A percentile compares a stretch with the other conserved stretches of the same genome.
phyloP scores from a whole-genome alignment of 306 rosid species.

The Glycine latifolia region DNA sequence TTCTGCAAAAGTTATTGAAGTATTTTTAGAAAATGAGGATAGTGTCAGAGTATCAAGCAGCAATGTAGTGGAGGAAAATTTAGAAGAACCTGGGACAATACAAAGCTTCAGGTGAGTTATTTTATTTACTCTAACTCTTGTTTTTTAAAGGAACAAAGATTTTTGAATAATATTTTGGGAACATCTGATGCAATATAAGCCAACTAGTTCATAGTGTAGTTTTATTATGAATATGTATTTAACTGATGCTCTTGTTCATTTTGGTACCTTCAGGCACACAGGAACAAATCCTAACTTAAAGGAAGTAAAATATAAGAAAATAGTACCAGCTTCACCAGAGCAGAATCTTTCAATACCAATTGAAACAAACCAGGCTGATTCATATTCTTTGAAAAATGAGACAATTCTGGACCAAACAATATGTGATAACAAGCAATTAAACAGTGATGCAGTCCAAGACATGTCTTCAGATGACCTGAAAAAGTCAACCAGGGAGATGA shows the following conservation, averaged over 20 bases:
- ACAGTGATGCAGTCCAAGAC: conserved; percentile 17
- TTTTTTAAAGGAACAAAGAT: neutral
- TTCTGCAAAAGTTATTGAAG: conserved; percentile 46
- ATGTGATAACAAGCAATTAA: conserved; percentile 31
- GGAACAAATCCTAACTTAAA: conserved; percentile 56
- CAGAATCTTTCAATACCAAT: conserved; percentile 49
- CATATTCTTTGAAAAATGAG: conserved; percentile 45
- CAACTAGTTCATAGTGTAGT: neutral
- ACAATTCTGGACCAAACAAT: conserved; percentile 44
- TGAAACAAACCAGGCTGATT: conserved; percentile 45
- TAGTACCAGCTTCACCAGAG: conserved; percentile 71
- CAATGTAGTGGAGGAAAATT: conserved; percentile 46
- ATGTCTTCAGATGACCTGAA: conserved; percentile 39
- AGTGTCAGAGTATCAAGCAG: conserved; percentile 33
- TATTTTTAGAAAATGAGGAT: conserved; percentile 39
- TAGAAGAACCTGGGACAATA: conserved; percentile 40
- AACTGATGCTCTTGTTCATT: neutral
- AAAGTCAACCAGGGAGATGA: conserved; percentile 45
- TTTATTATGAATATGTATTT: conserved; percentile 3
- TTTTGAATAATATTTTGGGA: neutral
- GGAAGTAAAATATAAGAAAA: conserved; percentile 69
- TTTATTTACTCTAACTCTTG: conserved; percentile 17
- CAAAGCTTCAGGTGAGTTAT: conserved; percentile 62
- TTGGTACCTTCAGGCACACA: conserved; percentile 55
- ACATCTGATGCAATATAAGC: neutral